Evolutionary conservation across 208 protist species (phyloP), one percentile per base, ranked within the genome.

Genomic region (Strigomonas galati): DNA sequence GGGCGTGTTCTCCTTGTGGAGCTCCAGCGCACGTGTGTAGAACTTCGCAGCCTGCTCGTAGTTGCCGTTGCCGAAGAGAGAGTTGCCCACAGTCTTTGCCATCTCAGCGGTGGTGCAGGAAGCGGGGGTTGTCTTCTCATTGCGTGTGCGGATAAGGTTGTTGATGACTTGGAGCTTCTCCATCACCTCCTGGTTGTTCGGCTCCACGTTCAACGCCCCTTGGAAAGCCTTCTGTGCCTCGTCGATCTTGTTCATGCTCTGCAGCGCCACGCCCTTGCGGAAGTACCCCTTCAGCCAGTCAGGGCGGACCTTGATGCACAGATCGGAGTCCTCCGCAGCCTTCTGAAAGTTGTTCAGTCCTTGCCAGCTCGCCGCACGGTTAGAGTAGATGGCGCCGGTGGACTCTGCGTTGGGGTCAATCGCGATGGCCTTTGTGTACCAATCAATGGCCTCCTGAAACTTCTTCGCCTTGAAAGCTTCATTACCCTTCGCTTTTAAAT

Each of bases 211-310:
- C n/a, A 95, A 71, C 19, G 93, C 89, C 28, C 87, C 69, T 62
- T 92, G 68, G 68, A 92, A 94, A 15, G 87, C 69, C 57, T 84
- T 92, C 61, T 83, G 77, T 21, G 93, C 90, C 57, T 96, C 89
- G 69, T 96, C 88, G 44, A 84, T 77, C 27, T 76, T 75, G 54
- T 72, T 70, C 71, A 95, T 67, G 59, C 70, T 70, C 70, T 93
- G 69, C 56, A 95, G 78, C 2, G 93, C 87, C 0, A 87, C 53
- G 40, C 80, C 93, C 64, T 95, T 95, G 63, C 93, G 75, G 65
- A 93, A 97, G 72, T 93, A 76, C 30, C 93, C 93, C 72, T 97
- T 97, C 14, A 97, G 71, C 93, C 93, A 97, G 60, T 78, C 67
- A 10, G 93, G 93, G 35, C 79, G 81, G 17, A 91, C 70, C n/a